Percentiles rank a stretch among this genome's conserved stretches.
Conservation (phyloP, 2,329 filamentous ascomycete species). For the Fusarium fujikuroi region DNA sequence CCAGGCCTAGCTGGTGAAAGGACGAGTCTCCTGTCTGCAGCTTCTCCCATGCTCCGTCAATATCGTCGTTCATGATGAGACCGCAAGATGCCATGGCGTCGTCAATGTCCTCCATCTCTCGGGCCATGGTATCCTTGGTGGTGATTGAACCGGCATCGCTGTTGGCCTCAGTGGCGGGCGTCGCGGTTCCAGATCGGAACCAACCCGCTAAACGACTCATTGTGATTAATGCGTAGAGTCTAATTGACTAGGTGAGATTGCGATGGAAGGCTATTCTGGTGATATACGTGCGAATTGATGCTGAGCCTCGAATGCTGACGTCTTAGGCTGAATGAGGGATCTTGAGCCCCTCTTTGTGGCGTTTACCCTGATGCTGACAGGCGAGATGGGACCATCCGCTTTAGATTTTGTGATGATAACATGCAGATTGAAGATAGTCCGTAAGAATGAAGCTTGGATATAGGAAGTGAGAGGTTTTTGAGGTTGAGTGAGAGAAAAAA, state of each 20-base stretch:
- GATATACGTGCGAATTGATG: not conserved
- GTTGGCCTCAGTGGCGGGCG: constrained; percentile 43
- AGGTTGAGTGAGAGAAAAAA: constrained; percentile 16
- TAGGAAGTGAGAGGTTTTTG: not conserved
- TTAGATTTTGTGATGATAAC: not conserved
- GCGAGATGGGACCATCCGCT: not conserved
- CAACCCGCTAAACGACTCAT: constrained; percentile 64
- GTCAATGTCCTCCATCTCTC: constrained; percentile 65
- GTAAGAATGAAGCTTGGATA: not conserved
- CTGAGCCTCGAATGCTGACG: constrained; percentile 39
- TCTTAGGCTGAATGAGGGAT: constrained; percentile 33
- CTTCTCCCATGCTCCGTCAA: constrained; percentile 81
- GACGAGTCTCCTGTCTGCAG: constrained; percentile 79
- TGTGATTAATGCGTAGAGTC: not conserved
- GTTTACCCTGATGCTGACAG: constrained; percentile 1
- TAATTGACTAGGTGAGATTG: not conserved
- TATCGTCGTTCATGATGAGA: constrained; percentile 88
- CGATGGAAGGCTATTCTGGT: not conserved
- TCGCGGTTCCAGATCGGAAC: constrained; percentile 57
- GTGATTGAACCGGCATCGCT: constrained; percentile 45
- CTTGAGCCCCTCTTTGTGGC: constrained; percentile 36
- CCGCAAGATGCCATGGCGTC: constrained; percentile 72
- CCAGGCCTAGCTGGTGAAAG: constrained; percentile 88
- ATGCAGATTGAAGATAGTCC: not conserved
- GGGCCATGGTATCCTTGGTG: constrained; percentile 46